phyloP scores from a whole-genome alignment of 2,329 filamentous ascomycete genomes.

The Dactylonectria macrodidyma region DNA sequence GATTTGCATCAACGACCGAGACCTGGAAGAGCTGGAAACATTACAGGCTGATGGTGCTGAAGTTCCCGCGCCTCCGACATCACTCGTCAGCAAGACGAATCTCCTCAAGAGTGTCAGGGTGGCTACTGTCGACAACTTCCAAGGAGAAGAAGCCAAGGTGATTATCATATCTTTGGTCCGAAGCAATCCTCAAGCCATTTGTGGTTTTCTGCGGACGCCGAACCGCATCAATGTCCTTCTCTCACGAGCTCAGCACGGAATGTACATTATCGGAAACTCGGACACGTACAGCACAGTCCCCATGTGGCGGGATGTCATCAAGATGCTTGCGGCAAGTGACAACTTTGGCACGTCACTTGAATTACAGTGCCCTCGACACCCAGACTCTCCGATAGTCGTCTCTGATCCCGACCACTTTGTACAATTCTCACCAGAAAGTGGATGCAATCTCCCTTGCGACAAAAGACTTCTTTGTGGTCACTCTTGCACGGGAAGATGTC shows the following conservation, averaged over 20 bases:
- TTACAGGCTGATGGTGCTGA: neutral
- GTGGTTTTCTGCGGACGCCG: slow-evolving; percentile 76
- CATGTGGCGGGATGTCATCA: slow-evolving; percentile 48
- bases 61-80: neutral
- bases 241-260: slow-evolving; percentile 20
- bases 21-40: slow-evolving; percentile 65
- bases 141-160: slow-evolving; percentile 82
- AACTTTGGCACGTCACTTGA: slow-evolving; percentile 67
- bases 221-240: slow-evolving; percentile 68
- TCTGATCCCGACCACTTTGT: slow-evolving; percentile 71
- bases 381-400: slow-evolving; percentile 64
- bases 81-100: slow-evolving; percentile 46
- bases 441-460: slow-evolving; percentile 68
- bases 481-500: slow-evolving; percentile 61
- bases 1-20: slow-evolving; percentile 75
- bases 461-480: slow-evolving; percentile 65
- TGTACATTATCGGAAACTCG: slow-evolving; percentile 26
- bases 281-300: slow-evolving; percentile 18
- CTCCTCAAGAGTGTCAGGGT: slow-evolving; percentile 66
- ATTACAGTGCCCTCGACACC: slow-evolving; percentile 74
- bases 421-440: slow-evolving; percentile 72
- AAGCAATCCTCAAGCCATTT: slow-evolving; percentile 71
- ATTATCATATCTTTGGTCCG: slow-evolving; percentile 80
- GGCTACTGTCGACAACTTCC: slow-evolving; percentile 82
- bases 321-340: slow-evolving; percentile 61